A percentile compares a stretch with the other conserved stretches of the same genome.
phyloP scores from a whole-genome alignment of 2,329 filamentous ascomycete genomes.

The Penicillium sp. region DNA sequence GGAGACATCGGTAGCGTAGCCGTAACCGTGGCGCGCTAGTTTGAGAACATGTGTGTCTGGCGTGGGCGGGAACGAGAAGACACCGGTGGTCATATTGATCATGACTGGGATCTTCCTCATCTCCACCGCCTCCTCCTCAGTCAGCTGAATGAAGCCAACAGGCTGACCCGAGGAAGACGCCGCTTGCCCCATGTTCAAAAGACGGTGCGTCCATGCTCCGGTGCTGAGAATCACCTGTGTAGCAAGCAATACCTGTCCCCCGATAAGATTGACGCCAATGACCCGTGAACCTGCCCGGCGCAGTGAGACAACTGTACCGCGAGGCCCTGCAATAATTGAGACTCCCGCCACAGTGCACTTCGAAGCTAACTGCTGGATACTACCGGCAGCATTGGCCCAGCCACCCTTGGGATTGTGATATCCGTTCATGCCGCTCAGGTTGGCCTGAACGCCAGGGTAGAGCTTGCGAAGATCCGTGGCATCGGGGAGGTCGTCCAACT shows the following conservation, averaged over 20 bases:
- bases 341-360: constrained; percentile 35
- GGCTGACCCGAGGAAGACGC: constrained; percentile 74
- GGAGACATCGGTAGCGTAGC: constrained; percentile 48
- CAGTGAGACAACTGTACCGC: constrained; percentile 29
- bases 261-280: constrained; percentile 57
- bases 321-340: constrained; percentile 44
- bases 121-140: constrained; percentile 60
- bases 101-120: constrained; percentile 62
- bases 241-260: constrained; percentile 52
- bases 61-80: constrained; percentile 51
- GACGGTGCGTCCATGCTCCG: constrained; percentile 74
- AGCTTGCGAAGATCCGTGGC: constrained; percentile 20
- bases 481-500: constrained; percentile 42
- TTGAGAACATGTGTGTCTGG: constrained; percentile 54
- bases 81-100: constrained; percentile 42
- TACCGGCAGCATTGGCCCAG: constrained; percentile 72
- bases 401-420: constrained; percentile 63
- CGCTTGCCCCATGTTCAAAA: constrained; percentile 70
- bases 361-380: constrained; percentile 36
- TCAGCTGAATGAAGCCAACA: constrained; percentile 70
- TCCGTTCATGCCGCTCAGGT: constrained; percentile 65
- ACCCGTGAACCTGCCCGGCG: constrained; percentile 32
- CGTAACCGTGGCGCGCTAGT: constrained; percentile 62
- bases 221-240: constrained; percentile 74
- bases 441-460: constrained; percentile 35